A percentile compares a stretch with the other conserved stretches of the same genome.
These are phyloP conservation scores for Lentinula guzmanii DNA, from an alignment of 768 basidiomycete genomes.

Conservation along the genomic window DNA sequence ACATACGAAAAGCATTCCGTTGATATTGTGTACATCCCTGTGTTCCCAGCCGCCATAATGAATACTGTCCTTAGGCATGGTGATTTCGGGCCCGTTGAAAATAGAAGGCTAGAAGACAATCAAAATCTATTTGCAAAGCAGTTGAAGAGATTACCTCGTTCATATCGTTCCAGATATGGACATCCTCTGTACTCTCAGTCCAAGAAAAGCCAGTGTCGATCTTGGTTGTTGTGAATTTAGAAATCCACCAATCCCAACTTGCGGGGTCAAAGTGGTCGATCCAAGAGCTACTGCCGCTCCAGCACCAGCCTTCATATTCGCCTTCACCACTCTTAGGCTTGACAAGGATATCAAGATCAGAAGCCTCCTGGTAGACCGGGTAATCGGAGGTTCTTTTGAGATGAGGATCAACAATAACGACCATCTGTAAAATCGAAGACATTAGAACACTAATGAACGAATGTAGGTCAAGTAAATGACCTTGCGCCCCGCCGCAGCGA, in stretches of 20 bases:
- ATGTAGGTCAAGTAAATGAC: constrained; percentile 27
- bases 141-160: constrained; percentile 62
- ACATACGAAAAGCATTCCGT: constrained; percentile 87
- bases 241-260: constrained; percentile 88
- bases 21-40: constrained; percentile 94
- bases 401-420: constrained; percentile 96
- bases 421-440: constrained; percentile 58
- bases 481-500: constrained; percentile 82
- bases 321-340: constrained; percentile 75
- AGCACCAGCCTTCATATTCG: constrained; percentile 98
- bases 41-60: constrained; percentile 98
- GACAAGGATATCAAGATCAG: constrained; percentile 75
- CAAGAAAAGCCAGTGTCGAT: constrained; percentile 62
- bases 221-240: constrained; percentile 64
- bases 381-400: constrained; percentile 78
- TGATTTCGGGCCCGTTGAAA: constrained; percentile 98
- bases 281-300: constrained; percentile 96
- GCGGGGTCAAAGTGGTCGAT: constrained; percentile 94
- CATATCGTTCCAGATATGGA: constrained; percentile 99
- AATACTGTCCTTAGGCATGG: constrained; percentile 58
- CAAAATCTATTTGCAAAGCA: neutral
- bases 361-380: constrained; percentile 80
- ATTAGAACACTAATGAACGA: constrained; percentile 5
- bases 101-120: constrained; percentile 69
- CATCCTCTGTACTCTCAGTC: constrained; percentile 72